Evolutionary conservation across 78 protist genomes (phyloP), one percentile per base, ranked within the genome.

Genomic region (Bigelowiella natans): DNA sequence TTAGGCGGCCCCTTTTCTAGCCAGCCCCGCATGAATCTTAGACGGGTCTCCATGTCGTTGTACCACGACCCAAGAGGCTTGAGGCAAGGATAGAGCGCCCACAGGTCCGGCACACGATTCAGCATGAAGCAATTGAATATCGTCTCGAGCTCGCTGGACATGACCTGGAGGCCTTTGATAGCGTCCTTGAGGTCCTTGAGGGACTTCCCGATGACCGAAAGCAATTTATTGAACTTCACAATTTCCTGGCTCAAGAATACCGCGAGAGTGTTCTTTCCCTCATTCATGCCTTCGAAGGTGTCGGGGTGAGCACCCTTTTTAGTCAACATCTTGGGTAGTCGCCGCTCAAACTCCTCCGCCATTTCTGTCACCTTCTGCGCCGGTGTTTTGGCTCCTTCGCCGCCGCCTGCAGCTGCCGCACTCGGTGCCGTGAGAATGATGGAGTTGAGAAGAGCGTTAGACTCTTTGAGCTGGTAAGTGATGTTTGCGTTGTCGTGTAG

Each of bases 141-240:
- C 11, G 63, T 86, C 73, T 89, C 94, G 40, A 92, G 92, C 31
- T 40, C 63, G 28, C 84, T 34, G 1, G 92, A 85, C 96, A 95
- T 95, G 82, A 95, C 96, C 26, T 90, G 94, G 26, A 92, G 93
- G 1, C 96, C 96, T 26, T 51, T 34, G 90, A 95, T 93, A 1
- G 93, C 96, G 36, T 90, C 63, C 38, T 39, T 30, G 30, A 95
- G 39, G 86, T 95, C 93, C 26, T 1, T 29, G 31, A 95, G 91
- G 51, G 89, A 38, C 34, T 7, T 51, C 73, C 18, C 34, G 18
- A 51, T 51, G 73, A 51, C 18, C 7, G 7, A 7, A 26, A 95
- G 89, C 86, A 95, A 39, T 40, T 37, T 40, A 93, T 95, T 95
- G 88, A 92, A 92, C 82, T 94, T 89, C 39, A 18, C 73, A 31